Evolutionary conservation across 208 protist species (phyloP), one percentile per base, ranked within the genome.

Genomic region (Porcisia deanei): DNA sequence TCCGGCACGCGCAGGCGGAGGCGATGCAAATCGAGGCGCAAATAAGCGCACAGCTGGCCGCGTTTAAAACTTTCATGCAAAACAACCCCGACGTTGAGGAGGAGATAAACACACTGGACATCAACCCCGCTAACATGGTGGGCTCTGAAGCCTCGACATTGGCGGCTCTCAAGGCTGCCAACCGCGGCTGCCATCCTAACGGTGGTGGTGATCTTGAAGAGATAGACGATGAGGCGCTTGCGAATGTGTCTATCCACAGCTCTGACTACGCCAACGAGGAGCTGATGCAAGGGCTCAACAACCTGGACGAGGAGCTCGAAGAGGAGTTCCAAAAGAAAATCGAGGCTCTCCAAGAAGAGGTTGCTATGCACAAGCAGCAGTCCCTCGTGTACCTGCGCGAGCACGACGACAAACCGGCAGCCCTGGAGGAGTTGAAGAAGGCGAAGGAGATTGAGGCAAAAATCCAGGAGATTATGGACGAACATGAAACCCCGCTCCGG

Each of bases 231-330:
- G 80, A 80, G 2, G 77, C n/a, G 16, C 57, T 80, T 39, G 80
- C 45, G 10, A 81, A 83, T 22, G 77, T 88, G 5, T 88, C 84
- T 16, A 47, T 88, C 22, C 79, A 88, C 77, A 88, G 77, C 80
- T 79, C 71, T 41, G 84, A 88, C 71, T 81, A 79, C 70, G 47
- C 60, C 1, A 77, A 88, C 55, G 84, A 81, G 60, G 79, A 85
- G 45, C 69, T 88, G 25, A 52, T 88, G 53, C 84, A 83, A 57
- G 84, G 76, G 3, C 75, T 88, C 22, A 57, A 77, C 14, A 80
- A 85, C 74, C 45, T 88, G 7, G 84, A 85, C 53, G 84, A 85
- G 22, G 84, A 88, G 64, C 52, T 88, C 0, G 84, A 88, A 60
- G 71, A 71, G 6, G 84, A 88, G 18, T 85, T 78, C 52, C 73